A percentile compares a stretch with the other conserved stretches of the same genome.
Evolutionary conservation across 192 early-diverging fungal genomes (phyloP).

Genomic region (Neocallimastix lanati): DNA sequence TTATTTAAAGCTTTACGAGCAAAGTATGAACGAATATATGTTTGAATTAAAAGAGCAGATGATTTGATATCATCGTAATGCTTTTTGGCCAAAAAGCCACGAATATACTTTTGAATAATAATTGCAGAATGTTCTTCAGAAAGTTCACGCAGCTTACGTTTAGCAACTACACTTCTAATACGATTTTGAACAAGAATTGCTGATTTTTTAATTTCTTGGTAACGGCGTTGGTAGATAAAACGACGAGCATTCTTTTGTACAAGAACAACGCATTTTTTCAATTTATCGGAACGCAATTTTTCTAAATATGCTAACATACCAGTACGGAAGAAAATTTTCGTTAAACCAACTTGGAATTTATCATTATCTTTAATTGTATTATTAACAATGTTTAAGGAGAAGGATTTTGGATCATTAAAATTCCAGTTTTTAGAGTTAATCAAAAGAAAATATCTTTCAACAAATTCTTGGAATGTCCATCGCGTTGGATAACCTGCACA

Average conservation of each 20-base stretch:
- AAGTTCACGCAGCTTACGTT: not conserved
- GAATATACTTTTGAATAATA: conserved; percentile 3
- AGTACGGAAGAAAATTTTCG: conserved; percentile 98
- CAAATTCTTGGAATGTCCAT: conserved; percentile 76
- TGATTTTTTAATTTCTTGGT: conserved; percentile 13
- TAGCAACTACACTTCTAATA: not conserved
- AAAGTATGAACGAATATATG: conserved; percentile 6
- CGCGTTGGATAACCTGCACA: conserved; percentile 93
- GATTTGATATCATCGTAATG: not conserved
- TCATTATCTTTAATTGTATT: conserved; percentile 57
- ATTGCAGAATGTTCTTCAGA: not conserved
- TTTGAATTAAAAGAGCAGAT: conserved; percentile 14
- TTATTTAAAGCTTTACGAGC: conserved; percentile 40
- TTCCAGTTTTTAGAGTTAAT: conserved; percentile 24
- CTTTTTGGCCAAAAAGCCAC: not conserved
- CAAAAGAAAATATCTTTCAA: conserved; percentile 54
- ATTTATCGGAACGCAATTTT: conserved; percentile 68
- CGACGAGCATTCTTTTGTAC: conserved; percentile 78
- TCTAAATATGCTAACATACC: conserved; percentile 69
- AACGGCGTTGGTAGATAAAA: conserved; percentile 40
- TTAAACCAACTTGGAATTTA: conserved; percentile 82
- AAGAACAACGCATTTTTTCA: conserved; percentile 60
- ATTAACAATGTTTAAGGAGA: conserved; percentile 27
- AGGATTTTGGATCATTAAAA: conserved; percentile 24
- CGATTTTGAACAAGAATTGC: not conserved